phyloP scores from a whole-genome alignment of 1,284 basidiomycete species.

The Anthracocystis panici-leucophaei region DNA sequence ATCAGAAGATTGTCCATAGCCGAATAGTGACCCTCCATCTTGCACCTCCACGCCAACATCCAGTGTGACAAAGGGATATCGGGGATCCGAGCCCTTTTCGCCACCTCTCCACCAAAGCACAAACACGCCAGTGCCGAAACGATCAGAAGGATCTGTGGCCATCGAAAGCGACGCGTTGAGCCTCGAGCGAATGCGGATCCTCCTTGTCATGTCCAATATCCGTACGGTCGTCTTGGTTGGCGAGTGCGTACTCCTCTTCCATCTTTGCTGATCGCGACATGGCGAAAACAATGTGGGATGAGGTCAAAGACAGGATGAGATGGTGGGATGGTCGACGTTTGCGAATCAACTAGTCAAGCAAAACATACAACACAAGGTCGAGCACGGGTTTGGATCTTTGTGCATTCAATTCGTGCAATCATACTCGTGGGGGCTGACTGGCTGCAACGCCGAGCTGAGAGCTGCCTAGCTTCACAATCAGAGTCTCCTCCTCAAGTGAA shows the following conservation, averaged over 20 bases:
- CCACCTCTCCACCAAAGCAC: background rate
- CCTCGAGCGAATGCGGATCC: background rate
- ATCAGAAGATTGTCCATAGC: background rate
- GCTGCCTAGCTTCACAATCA: no score
- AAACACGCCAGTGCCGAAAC: background rate
- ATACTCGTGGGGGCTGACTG: no score
- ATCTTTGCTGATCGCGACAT: background rate
- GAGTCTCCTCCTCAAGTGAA: no score
- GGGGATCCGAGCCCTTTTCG: background rate
- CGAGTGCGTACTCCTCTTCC: background rate
- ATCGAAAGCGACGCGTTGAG: background rate
- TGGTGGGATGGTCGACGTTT: no score
- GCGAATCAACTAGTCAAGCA: no score
- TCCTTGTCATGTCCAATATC: background rate
- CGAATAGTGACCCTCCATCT: constrained; percentile 1
- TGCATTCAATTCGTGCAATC: no score
- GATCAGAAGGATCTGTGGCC: background rate
- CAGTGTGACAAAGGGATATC: background rate
- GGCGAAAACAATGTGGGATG: background rate
- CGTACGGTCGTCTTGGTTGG: background rate
- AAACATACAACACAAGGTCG: no score
- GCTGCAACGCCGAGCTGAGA: no score
- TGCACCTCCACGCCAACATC: background rate
- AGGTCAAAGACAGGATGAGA: background rate
- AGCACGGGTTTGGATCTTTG: no score